A percentile compares a stretch with the other conserved stretches of the same genome.
Evolutionary conservation across 1,139 yeast species (phyloP).

Genomic region (Lipomyces yarrowii): DNA sequence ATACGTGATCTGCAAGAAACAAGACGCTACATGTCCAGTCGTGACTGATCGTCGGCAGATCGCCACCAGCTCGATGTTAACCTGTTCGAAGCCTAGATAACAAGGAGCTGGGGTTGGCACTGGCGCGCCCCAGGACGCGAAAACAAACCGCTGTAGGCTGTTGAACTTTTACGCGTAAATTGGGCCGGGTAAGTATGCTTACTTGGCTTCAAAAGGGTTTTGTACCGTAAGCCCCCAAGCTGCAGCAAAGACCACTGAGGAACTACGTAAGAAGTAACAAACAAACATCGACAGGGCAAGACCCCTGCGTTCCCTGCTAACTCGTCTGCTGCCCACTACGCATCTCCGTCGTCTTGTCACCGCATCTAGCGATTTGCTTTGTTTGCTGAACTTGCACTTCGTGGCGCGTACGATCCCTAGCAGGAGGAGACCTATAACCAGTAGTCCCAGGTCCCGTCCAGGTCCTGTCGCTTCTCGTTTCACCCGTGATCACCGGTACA

Average conservation of each 20-base stretch:
- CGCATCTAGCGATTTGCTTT: background rate
- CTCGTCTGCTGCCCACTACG: background rate
- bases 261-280: conserved; percentile 4
- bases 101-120: background rate
- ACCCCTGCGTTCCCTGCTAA: background rate
- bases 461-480: background rate
- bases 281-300: background rate
- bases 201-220: too few species aligned
- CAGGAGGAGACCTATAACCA: background rate
- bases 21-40: background rate
- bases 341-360: background rate
- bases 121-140: background rate
- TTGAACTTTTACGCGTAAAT: background rate
- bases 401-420: background rate
- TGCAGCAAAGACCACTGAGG: too few species aligned
- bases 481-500: background rate
- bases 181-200: background rate
- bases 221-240: background rate
- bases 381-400: background rate
- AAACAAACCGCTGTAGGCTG: too few species aligned
- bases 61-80: background rate
- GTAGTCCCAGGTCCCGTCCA: background rate
- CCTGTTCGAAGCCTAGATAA: background rate
- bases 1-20: background rate
- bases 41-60: background rate